phyloP scores from a whole-genome alignment of 1,284 basidiomycete species.

The Cryptococcus amylolentus region DNA sequence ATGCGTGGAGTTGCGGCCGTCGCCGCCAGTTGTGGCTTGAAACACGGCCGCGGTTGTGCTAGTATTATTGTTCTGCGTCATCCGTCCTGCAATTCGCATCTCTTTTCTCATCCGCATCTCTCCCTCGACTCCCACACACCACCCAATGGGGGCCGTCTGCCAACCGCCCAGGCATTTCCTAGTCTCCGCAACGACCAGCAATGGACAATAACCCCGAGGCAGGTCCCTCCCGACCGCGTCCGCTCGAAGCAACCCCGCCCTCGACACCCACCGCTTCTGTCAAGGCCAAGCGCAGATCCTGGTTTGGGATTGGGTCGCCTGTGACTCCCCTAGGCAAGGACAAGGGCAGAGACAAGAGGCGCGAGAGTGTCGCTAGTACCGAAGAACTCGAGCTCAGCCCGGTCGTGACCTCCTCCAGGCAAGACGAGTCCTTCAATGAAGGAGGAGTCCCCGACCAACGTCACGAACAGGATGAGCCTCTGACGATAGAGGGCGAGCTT shows the following conservation, averaged over 20 bases:
- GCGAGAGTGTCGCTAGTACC: not conserved
- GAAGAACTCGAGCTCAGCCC: slow-evolving; percentile 14
- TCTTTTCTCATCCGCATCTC: too few relatives aligned
- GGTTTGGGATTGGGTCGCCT: slow-evolving; percentile 35
- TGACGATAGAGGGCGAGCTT: slow-evolving; percentile 29
- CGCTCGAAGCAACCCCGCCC: slow-evolving; percentile 11
- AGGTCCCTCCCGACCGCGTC: slow-evolving; percentile 25
- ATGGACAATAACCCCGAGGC: slow-evolving; percentile 21
- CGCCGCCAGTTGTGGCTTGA: too few relatives aligned
- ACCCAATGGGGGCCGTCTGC: too few relatives aligned
- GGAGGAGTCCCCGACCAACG: too few relatives aligned
- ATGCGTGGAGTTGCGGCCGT: too few relatives aligned
- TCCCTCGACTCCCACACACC: too few relatives aligned
- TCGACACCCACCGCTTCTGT: slow-evolving; percentile 20
- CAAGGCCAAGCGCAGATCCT: slow-evolving; percentile 31
- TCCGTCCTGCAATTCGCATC: too few relatives aligned
- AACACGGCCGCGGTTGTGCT: too few relatives aligned
- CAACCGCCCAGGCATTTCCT: too few relatives aligned
- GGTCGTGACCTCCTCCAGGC: not conserved
- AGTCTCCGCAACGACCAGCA: not conserved
- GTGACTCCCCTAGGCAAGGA: slow-evolving; percentile 4
- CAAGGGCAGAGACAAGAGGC: slow-evolving; percentile 3
- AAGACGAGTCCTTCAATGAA: not conserved
- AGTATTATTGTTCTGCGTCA: too few relatives aligned
- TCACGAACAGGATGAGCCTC: slow-evolving; percentile 14